Evolutionary conservation across 2,329 filamentous ascomycete genomes (phyloP).

Genomic region (Trichocomaceae sp.): DNA sequence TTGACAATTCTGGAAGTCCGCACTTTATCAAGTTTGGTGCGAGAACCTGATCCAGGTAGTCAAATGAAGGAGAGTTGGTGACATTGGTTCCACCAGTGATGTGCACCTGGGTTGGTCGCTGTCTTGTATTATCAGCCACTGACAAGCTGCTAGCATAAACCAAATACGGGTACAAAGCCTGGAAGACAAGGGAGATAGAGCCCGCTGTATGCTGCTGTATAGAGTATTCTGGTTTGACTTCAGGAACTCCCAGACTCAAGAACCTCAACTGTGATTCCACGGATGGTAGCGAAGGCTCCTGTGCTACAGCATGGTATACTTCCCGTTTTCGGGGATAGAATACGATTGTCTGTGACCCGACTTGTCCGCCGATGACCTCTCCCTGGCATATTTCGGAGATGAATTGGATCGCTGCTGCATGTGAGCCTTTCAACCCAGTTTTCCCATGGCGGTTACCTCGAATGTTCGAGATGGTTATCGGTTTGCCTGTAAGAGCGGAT

Average conservation of each 20-base stretch:
- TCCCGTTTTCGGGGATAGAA: conserved; percentile 24
- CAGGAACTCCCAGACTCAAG: conserved; percentile 11
- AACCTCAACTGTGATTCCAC: not conserved
- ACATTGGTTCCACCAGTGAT: conserved; percentile 56
- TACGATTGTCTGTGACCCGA: conserved; percentile 31
- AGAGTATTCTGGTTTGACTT: conserved; percentile 28
- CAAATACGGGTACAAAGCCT: conserved; percentile 54
- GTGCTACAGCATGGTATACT: not conserved
- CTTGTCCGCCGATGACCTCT: conserved; percentile 25
- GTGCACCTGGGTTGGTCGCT: conserved; percentile 30
- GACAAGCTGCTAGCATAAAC: conserved; percentile 36
- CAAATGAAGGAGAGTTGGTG: conserved; percentile 48
- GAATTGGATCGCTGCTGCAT: conserved; percentile 50
- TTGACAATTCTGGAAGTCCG: conserved; percentile 43
- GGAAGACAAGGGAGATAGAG: conserved; percentile 50
- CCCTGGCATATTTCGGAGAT: conserved; percentile 47
- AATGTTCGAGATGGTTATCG: conserved; percentile 48
- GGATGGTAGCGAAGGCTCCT: not conserved
- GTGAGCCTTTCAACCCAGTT: conserved; percentile 52
- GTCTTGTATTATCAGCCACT: not conserved
- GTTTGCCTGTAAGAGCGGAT: conserved; percentile 46
- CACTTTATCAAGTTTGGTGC: conserved; percentile 47
- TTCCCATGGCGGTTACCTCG: conserved; percentile 46
- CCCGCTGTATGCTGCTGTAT: conserved; percentile 46
- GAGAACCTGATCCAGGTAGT: conserved; percentile 52